phyloP scores from a whole-genome alignment of 768 basidiomycete genomes.

The Podaxis pistillaris region DNA sequence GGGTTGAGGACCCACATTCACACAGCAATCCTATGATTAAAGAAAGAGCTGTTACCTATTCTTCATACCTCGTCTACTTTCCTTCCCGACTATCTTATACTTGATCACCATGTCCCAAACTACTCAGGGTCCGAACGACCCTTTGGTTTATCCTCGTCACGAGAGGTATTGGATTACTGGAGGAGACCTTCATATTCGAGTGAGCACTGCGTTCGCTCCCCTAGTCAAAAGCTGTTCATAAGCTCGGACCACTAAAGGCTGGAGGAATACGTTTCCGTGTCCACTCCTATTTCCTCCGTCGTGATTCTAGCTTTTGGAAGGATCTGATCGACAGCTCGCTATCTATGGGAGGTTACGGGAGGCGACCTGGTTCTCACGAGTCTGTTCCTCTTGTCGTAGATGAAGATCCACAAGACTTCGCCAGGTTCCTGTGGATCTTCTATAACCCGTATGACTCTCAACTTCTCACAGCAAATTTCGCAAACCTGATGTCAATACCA shows the following conservation, averaged over 20 bases:
- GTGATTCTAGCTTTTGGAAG: background rate
- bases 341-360: background rate
- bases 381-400: background rate
- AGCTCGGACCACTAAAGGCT: too few relatives aligned
- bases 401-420: conserved; percentile 1
- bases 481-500: conserved; percentile 20
- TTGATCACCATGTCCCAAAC: too few relatives aligned
- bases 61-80: too few relatives aligned
- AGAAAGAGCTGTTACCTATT: too few relatives aligned
- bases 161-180: background rate
- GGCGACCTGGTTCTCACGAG: background rate
- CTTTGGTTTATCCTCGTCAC: too few relatives aligned
- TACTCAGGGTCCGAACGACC: too few relatives aligned
- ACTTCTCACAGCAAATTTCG: background rate
- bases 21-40: too few relatives aligned
- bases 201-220: background rate
- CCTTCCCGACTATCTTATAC: too few relatives aligned
- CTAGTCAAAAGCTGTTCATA: too few relatives aligned
- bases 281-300: background rate
- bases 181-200: background rate
- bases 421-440: background rate
- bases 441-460: background rate
- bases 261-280: background rate
- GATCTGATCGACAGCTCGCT: background rate
- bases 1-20: too few relatives aligned